Evolutionary conservation across 179 eudicot genomes (phyloP), one percentile per base, ranked within the genome.

Genomic region (Corrigiola litoralis): DNA sequence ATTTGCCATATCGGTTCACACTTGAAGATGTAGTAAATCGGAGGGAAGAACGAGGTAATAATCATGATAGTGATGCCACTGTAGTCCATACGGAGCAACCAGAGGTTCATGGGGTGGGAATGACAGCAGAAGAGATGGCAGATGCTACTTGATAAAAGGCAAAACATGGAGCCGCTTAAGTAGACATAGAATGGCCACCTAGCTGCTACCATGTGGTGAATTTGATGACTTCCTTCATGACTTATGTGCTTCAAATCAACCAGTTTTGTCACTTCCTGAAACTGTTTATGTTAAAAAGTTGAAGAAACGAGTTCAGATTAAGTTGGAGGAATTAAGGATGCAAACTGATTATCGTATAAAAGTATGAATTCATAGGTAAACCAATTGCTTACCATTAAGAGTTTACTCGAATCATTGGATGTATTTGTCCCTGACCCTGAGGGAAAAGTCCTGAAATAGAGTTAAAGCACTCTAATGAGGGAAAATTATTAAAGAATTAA

Each of bases 61-160:
- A 92, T 92, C 98, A 92, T 92, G 66, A 78, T 76, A 0, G 86
- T 70, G 13, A 92, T 92, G 6, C 98, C 98, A 6, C 82, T 83
- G 68, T 89, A 92, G 79, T 92, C 98, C 67, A 92, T 70, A 28
- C 87, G 82, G 23, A 85, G 68, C 6, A 92, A 69, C 18, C 65
- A 59, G 20, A 77, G 17, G 89, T 82, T 89, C 47, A 84, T 27
- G 62, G 69, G 48, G 56, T 76, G 79, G 27, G 98, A 92, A 59
- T 92, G 98, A 77, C 98, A 92, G 21, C 78, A 77, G 58, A 92
- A 86, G 77, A 92, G 98, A 74, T 92, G 98, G 85, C 98, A 92
- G 33, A 75, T 56, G 69, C 78, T 81, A 85, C 97, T 90, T 23
- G 90, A 82, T 49, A 92, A 58, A 45, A 92, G 97, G 72, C 98